Evolutionary conservation across 1,284 basidiomycete species (phyloP), one percentile per base, ranked within the genome.

Genomic region (Leccinum idahoense): DNA sequence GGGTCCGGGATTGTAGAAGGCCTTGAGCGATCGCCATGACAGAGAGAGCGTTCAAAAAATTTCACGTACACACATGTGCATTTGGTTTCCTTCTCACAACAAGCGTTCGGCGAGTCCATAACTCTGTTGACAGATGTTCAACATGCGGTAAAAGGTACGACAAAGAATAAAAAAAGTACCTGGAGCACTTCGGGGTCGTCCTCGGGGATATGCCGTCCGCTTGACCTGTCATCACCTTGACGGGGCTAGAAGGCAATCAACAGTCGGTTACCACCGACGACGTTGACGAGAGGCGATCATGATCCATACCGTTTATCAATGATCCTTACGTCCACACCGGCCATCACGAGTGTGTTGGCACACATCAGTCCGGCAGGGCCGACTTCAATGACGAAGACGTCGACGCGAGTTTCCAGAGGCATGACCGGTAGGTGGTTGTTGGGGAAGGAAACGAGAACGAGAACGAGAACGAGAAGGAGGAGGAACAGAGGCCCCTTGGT

Each of bases 61-160:
- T 12, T 35, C 29, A 76, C 83, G 67, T 70, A 89, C 88, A 59
- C 82, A 82, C 75, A 84, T 81, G 67, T 89, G 83, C 80, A 90
- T 81, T 63, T 89, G 86, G 65, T 85, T 86, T 7, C 83, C 89
- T 69, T 90, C 83, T 44, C 77, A 80, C 46, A 90, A 66, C 14
- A 92, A 72, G 2, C 83, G 80, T 23, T 89, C 85, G 1, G 82
- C 86, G 8, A 91, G 79, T 5, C 89, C 90, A 76, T 91, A 90
- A 67, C 88, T 90, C 85, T 91, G 18, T 57, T 54, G 23, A 3
- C 11, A 57, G n/a, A 57, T 29, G 32, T 29, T 57, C 11, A n/a
- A 57, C 10, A 18, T 7, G 32, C 15, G 32, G n/a, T 4, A 12
- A 35, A 7, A 56, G 29, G 32, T 56, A n/a, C 8, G n/a, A 15